phyloP scores from a whole-genome alignment of 495 filamentous ascomycete species.

The Hypoxylon intermedium region DNA sequence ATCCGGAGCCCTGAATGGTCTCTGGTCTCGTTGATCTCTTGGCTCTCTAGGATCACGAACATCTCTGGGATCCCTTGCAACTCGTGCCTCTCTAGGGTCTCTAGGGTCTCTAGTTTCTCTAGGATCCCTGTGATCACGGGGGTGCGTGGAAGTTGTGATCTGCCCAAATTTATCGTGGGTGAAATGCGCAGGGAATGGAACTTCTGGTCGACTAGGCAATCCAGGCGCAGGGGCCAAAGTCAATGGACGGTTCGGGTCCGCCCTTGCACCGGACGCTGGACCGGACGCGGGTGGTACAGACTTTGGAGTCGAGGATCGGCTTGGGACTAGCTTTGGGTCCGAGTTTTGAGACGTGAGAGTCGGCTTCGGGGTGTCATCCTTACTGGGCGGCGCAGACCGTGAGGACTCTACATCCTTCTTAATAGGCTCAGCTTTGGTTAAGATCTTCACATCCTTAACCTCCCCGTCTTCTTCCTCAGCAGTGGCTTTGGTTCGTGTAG shows the following conservation, averaged over 20 bases:
- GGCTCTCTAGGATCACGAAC: conserved; percentile 46
- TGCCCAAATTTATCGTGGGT: conserved; percentile 49
- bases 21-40: conserved; percentile 43
- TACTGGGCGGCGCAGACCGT: conserved; percentile 14
- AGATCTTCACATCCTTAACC: conserved; percentile 68
- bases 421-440: conserved; percentile 13
- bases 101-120: conserved; percentile 39
- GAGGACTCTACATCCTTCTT: conserved; percentile 18
- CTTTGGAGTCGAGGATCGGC: conserved; percentile 40
- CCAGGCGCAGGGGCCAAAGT: conserved; percentile 49
- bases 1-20: conserved; percentile 42
- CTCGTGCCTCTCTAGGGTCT: conserved; percentile 45
- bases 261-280: conserved; percentile 19
- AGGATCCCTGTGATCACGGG: conserved; percentile 45
- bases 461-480: conserved; percentile 80
- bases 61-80: conserved; percentile 40
- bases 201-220: conserved; percentile 55
- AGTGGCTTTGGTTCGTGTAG: conserved; percentile 45
- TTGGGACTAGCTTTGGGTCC: conserved; percentile 32
- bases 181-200: conserved; percentile 49
- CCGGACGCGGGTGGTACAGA: conserved; percentile 23
- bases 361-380: conserved; percentile 21
- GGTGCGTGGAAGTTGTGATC: conserved; percentile 43
- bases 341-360: conserved; percentile 20
- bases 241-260: conserved; percentile 46